Evolutionary conservation across 345 rosid genomes (phyloP).

Genomic region (Turritis glabra): DNA sequence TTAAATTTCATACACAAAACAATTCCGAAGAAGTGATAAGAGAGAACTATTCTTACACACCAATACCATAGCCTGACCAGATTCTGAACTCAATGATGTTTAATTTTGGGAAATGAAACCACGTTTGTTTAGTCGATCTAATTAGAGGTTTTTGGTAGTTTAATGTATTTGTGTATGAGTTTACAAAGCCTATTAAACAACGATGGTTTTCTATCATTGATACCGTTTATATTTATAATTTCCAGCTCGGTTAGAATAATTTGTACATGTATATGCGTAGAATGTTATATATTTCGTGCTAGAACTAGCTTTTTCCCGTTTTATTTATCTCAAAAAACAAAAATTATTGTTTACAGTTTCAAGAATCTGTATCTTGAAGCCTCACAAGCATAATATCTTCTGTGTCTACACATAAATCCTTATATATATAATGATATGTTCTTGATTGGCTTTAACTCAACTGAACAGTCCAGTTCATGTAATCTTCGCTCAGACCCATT

Average conservation of each 20-base stretch:
- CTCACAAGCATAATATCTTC: not conserved
- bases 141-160: not conserved
- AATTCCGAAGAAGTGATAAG: not conserved
- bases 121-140: not conserved
- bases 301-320: not conserved
- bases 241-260: not conserved
- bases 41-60: not conserved
- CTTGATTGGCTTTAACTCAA: no score
- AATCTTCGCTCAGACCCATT: slow-evolving; percentile 78
- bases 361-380: not conserved
- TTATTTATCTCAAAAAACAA: not conserved
- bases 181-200: not conserved
- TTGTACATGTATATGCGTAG: not conserved
- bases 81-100: not conserved
- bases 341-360: not conserved
- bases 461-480: slow-evolving; percentile 76
- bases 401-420: not conserved
- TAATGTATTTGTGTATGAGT: not conserved
- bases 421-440: no score
- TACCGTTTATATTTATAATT: no score
- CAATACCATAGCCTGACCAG: not conserved
- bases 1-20: not conserved
- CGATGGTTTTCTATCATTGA: no score
- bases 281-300: not conserved
- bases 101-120: not conserved